Base-by-base conservation (phyloP, 495 filamentous ascomycete genomes). In the Penicillium manginii region DNA sequence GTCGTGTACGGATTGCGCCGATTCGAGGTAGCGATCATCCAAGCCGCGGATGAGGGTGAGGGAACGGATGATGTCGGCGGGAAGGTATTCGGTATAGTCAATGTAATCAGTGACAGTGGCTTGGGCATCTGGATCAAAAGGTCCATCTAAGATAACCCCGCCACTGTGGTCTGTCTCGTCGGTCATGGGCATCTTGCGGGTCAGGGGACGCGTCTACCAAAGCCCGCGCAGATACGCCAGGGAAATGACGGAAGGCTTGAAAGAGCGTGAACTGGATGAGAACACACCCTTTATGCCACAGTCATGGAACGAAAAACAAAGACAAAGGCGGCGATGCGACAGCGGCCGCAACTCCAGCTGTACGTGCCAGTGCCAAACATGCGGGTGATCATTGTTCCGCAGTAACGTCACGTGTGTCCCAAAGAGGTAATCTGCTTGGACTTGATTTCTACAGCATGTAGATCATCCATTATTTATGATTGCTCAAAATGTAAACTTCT, bases 11-110 rank as follows among this genome's bases (percentile, higher is more conserved):
- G 77, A 74, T 43, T 83, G 71, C 17, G 89, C 88, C 18, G 85
- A 81, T 15, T 88, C 79, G 19, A 81, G 63, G 67, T 93, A 92
- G 39, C 81, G 83, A 50, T 85, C 74, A 70, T 96, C 91, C 52
- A 97, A 88, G 51, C 92, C 86, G 61, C 86, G 83, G 61, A 98
- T 92, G 50, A 97, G 83, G 49, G 89, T 92, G 43, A 98, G 81
- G 54, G 94, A 96, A 61, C 94, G 91, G 57, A 88, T 83, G 58
- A 98, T 86, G 74, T 98, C 96, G 31, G 92, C 89, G 15, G 94
- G 93, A 18, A 98, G 90, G 77, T 94, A 96, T 77, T 98, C 94
- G 60, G 94, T 97, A 73, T 89, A 96, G 73, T 97, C 94, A 64
- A 96, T 88, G 73, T 92, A 98, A 76, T 98, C 94, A 59, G 89